Base-by-base conservation (phyloP, 2,329 filamentous ascomycete species). In the Xenoacremonium recifei region DNA sequence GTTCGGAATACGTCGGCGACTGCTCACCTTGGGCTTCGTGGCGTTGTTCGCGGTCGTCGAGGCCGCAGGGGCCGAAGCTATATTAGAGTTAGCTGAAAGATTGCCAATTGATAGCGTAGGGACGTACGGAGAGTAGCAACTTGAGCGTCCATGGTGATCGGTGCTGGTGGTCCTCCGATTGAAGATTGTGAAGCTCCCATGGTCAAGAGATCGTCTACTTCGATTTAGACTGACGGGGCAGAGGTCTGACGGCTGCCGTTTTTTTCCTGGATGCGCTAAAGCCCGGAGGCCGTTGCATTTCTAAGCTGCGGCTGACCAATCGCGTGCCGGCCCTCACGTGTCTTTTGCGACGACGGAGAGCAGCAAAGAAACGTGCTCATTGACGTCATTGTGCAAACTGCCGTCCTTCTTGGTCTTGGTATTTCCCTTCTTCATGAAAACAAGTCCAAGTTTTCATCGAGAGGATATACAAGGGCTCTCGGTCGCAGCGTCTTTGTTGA, bases 11-110 rank as follows among this genome's bases (percentile, higher is more conserved):
- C 5, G n/a, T 6, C 19, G 17, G 12, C 21, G 21, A 23, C 34
- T 5, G 21, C 35, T 44, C 29, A 71, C 68, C 66, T 68, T 71
- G 40, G 68, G 68, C 55, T 66, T 64, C 21, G 63, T 62, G 34
- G 59, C 45, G 37, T 19, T 21, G 13, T 27, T 15, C 29, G 25
- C 18, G 40, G 55, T 63, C 36, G 61, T 55, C 45, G 60, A 54
- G 42, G 60, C 48, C 45, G 54, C 54, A 37, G 60, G 57, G 15
- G 54, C 50, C 35, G 49, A 46, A 33, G 49, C 50, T 59, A 20
- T 17, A 21, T 29, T 35, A 19, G 25, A 29, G 41, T 54, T 44
- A 52, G 45, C 32, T 12, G 32, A 12, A 4, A 27, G n/a, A 18
- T 31, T 31, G 44, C 6, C 34, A 31, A 44, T 19, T 23, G 33